These are phyloP conservation scores for Geosmithia morbida DNA, from an alignment of 2,329 filamentous ascomycete genomes.

Conservation along the genomic window DNA sequence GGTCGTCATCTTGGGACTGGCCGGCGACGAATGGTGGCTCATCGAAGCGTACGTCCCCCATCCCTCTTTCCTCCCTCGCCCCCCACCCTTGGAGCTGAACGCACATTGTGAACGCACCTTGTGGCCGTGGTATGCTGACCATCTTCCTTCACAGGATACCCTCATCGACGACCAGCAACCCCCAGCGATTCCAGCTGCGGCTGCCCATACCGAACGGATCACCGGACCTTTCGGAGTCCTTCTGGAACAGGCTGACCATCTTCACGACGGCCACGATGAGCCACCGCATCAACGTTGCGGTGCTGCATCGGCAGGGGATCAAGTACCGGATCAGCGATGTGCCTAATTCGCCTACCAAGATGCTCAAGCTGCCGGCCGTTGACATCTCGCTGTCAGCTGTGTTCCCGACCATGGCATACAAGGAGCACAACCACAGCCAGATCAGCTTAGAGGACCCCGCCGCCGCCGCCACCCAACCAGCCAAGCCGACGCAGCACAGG, in stretches of 20 bases:
- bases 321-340: conserved; percentile 19
- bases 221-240: conserved; percentile 28
- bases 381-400: conserved; percentile 33
- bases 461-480: too few species aligned
- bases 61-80: too few species aligned
- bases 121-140: too few species aligned
- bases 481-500: not conserved
- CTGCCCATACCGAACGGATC: conserved; percentile 28
- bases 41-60: conserved; percentile 40
- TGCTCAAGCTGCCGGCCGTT: conserved; percentile 31
- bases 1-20: conserved; percentile 53
- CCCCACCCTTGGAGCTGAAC: too few species aligned
- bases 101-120: too few species aligned
- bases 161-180: not conserved
- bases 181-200: conserved; percentile 15
- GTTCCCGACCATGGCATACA: conserved; percentile 18
- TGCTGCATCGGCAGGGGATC: conserved; percentile 28
- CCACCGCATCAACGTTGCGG: conserved; percentile 32
- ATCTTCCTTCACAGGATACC: not conserved
- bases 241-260: conserved; percentile 37
- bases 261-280: conserved; percentile 36
- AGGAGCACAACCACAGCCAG: not conserved
- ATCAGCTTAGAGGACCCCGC: not conserved
- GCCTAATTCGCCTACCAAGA: conserved; percentile 21
- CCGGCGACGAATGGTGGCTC: conserved; percentile 69